Evolutionary conservation across 352 stramenopile species (phyloP), one percentile per base, ranked within the genome.

Genomic region (Phytophthora idaei): DNA sequence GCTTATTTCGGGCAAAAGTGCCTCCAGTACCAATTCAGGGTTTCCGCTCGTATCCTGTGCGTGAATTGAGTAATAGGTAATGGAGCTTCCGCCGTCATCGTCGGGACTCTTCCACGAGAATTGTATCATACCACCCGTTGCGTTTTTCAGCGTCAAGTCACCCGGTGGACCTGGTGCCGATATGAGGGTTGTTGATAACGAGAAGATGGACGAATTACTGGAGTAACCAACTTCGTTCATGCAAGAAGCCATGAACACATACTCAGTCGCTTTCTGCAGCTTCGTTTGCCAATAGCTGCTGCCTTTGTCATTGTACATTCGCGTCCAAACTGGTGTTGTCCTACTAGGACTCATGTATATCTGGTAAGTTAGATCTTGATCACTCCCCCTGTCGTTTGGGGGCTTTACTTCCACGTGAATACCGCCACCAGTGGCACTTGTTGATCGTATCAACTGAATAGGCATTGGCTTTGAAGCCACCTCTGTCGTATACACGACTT

Each of bases 281-380:
- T 78, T 73, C 0, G 80, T 85, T 39, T 84, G 79, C 80, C 80
- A 90, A n/a, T 74, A 81, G 5, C 71, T 70, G 7, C 54, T 80
- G 1, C 36, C 59, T 1, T 77, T 85, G 32, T 28, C 55, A 39
- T 87, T 87, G 52, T 85, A 86, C 1, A 87, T 52, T 4, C 85
- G 69, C 4, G 47, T 37, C 78, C 78, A 91, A 5, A 37, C 27
- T 2, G 66, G 57, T 1, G 6, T 61, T 10, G 53, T 6, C 21
- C 54, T 11, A 5, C 32, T 54, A 32, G 64, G 51, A 27, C 76
- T 80, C 74, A 90, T 83, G 32, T 86, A 89, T 5, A 91, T 36
- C 48, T 90, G 77, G 45, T 87, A 90, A 27, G 69, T 71, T 10
- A 91, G 50, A 3, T 17, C 3, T 2, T 41, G 25, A n/a, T 64